phyloP scores from a whole-genome alignment of 2,329 filamentous ascomycete genomes.

The Arthroderma sp. region DNA sequence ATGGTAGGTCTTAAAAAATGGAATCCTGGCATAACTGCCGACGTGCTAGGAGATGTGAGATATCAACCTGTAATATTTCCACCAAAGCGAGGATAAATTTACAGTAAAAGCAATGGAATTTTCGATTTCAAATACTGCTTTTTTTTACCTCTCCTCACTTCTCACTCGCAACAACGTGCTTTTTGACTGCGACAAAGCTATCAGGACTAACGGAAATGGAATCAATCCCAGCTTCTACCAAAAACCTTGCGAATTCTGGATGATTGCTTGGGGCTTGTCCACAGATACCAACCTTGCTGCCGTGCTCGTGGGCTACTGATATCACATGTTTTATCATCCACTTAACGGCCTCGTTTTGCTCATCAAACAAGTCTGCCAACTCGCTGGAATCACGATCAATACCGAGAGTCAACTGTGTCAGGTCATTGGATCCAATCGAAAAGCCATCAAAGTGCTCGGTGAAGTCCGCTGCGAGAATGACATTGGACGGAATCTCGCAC shows the following conservation, averaged over 20 bases:
- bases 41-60: too few relatives aligned
- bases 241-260: conserved; percentile 25
- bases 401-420: conserved; percentile 29
- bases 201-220: conserved; percentile 30
- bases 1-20: too few relatives aligned
- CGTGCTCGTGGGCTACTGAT: conserved; percentile 16
- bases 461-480: conserved; percentile 26
- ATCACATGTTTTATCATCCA: conserved; percentile 28
- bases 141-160: background rate
- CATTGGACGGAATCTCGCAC: conserved; percentile 32
- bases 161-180: conserved; percentile 16
- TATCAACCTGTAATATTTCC: too few relatives aligned
- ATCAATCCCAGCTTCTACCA: conserved; percentile 25
- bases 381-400: conserved; percentile 27
- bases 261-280: conserved; percentile 30
- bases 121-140: background rate
- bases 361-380: conserved; percentile 26
- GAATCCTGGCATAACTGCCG: too few relatives aligned
- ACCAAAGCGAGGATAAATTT: too few relatives aligned
- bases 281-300: conserved; percentile 28
- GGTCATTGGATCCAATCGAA: conserved; percentile 31
- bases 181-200: conserved; percentile 26
- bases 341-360: conserved; percentile 28
- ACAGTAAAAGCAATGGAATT: too few relatives aligned
- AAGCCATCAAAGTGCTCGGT: conserved; percentile 29